Evolutionary conservation across 805 yeast species (phyloP), one percentile per base, ranked within the genome.

Genomic region (Kluyveromyces wickerhamii): DNA sequence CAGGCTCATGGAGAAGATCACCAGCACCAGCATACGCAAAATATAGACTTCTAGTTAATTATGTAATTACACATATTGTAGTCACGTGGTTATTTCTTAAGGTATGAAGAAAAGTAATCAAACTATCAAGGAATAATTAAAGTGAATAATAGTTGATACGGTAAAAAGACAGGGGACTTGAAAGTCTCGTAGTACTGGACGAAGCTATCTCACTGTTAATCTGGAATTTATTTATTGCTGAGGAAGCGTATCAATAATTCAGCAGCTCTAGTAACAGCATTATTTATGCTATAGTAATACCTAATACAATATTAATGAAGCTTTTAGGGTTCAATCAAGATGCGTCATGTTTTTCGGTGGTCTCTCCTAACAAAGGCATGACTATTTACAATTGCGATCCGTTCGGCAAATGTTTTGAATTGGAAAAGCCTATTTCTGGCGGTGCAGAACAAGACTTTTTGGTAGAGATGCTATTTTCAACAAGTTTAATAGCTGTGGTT

Each of bases 401-500:
- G 11, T 81, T 84, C 57, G 88, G 88, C 8, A 72, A 71, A 44
- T 80, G 84, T 49, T 79, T 75, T 51, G 66, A 62, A 51, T 52
- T 42, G 70, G 74, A 50, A 35, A 42, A 42, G 23, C 23, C 29
- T 5, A 18, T 44, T 40, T 42, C 21, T 22, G 47, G 29, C 67
- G 75, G 4, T 66, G 74, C 4, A 66, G 72, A 40, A 19, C 40
- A 31, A n/a, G 39, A 41, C 17, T 41, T 51, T 18, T 69, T 83
- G 1, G 77, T 86, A 8, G 95, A 87, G 53, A 88, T 92, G 96
- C 71, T 89, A 17, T 89, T 87, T 51, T 71, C 87, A 27, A 86
- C 97, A 0, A 81, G 94, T 5, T 66, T 89, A 24, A 72, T 92
- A 16, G 96, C 94, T 0, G 63, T 85, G 5, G 94, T 85, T 2